These are phyloP conservation scores for Monilinia fructigena DNA, from an alignment of 2,329 filamentous ascomycete species.

Conservation along the genomic window DNA sequence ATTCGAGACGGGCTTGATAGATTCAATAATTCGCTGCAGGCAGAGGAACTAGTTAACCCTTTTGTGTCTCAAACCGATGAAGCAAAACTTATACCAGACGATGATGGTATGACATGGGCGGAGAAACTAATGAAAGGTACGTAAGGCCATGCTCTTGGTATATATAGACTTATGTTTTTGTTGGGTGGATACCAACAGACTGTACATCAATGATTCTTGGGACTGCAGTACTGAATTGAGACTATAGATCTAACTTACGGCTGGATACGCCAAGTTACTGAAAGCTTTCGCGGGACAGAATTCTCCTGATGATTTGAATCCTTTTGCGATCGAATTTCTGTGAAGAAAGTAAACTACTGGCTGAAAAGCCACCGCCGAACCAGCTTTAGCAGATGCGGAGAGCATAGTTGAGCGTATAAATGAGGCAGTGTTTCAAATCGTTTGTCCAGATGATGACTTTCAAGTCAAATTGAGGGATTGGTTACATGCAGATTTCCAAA, in stretches of 20 bases:
- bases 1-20: constrained; percentile 5
- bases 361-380: constrained; percentile 26
- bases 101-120: constrained; percentile 17
- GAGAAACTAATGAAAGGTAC: constrained; percentile 17
- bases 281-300: constrained; percentile 26
- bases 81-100: constrained; percentile 11
- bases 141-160: background rate
- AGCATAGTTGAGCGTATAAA: constrained; percentile 24
- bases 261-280: constrained; percentile 26
- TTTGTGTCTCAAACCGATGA: constrained; percentile 21
- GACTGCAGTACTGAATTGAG: background rate
- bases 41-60: constrained; percentile 7
- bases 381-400: constrained; percentile 23
- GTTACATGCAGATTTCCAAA: constrained; percentile 25
- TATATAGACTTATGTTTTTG: background rate
- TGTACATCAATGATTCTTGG: background rate
- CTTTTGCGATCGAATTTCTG: constrained; percentile 25
- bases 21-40: background rate
- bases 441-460: constrained; percentile 26
- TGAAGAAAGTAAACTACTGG: constrained; percentile 26
- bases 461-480: constrained; percentile 25
- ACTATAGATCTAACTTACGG: constrained; percentile 21
- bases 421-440: constrained; percentile 22
- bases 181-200: background rate
- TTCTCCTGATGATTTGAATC: constrained; percentile 27